These are phyloP conservation scores for Nyctanthes arbortristis DNA, from an alignment of 257 asterid genomes.

Conservation along the genomic window DNA sequence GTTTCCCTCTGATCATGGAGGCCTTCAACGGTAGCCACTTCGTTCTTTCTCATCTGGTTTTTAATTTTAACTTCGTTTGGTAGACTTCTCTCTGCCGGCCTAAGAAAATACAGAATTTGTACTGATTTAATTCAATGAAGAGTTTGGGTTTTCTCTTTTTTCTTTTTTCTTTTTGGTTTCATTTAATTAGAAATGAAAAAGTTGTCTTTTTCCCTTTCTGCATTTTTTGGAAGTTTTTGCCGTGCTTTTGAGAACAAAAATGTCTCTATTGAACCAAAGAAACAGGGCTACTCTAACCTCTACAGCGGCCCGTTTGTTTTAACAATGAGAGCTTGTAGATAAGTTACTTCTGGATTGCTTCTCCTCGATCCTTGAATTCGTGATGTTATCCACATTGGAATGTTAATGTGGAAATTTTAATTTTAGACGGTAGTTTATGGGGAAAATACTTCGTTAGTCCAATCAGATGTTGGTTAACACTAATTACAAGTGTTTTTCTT, in stretches of 20 bases:
- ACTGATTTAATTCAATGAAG: not conserved
- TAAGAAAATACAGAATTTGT: not conserved
- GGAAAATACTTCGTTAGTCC: constrained; percentile 12
- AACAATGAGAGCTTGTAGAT: not conserved
- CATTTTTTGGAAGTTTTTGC: not conserved
- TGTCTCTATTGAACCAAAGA: not conserved
- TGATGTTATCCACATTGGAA: not conserved
- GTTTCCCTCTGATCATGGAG: constrained; percentile 88
- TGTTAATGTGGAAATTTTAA: constrained; percentile 2
- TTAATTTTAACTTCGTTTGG: not conserved
- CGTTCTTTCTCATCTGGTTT: not conserved
- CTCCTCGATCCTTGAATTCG: not conserved
- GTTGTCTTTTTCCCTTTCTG: not conserved
- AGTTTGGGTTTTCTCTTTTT: not conserved
- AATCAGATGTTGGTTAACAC: not conserved
- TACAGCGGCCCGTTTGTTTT: not conserved
- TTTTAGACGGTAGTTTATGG: not conserved
- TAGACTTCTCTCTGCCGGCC: not conserved
- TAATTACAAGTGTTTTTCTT: not conserved
- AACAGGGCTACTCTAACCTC: not conserved
- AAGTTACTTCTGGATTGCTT: no score
- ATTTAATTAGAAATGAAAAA: not conserved
- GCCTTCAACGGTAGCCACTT: constrained; percentile 61
- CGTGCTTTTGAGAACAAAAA: not conserved
- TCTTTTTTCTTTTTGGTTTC: not conserved